Base-by-base conservation (phyloP, 75 land plant species). In the Sequoiadendron giganteum region DNA sequence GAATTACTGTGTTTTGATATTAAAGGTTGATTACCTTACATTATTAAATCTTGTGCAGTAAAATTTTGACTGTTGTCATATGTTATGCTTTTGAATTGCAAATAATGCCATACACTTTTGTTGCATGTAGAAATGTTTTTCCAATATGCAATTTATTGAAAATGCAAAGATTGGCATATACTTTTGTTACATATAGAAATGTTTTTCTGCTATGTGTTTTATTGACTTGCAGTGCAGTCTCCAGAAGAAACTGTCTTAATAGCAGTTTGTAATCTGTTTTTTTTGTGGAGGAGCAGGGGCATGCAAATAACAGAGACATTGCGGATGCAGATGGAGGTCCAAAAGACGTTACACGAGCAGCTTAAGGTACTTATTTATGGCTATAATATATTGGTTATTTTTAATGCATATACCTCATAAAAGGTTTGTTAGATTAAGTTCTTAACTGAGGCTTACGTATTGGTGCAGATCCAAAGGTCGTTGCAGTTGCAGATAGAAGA, bases 281-380 rank as follows among this genome's bases (percentile, higher is more conserved):
- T 79, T 0, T 39, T 40, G 21, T 10, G 47, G 28, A n/a, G 52
- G 38, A 36, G 28, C 94, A 95, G 96, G 84, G 90, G 90, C 30
- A 86, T 91, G 90, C 94, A 95, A 65, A 89, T 95, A 55, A 94
- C 89, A 40, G 96, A 94, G 85, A 91, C 96, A 16, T 58, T 95
- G 70, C 89, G 87, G 47, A n/a, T 94, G 65, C 96, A 95, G 76
- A 87, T 95, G 42, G 96, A 95, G 55, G 91, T 94, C 38, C 95
- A 95, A 86, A 91, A 86, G 90, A 75, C 68, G 40, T 90, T 95
- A 19, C 96, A 95, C 49, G 95, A 94, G 49, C 95, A 94, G 72
- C 82, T 95, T 85, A 95, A 95, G 96, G 96, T 95, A 85, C 1
- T 40, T 42, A 86, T 14, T 83, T 19, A 79, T 28, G 70, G 70